phyloP scores from a whole-genome alignment of 306 rosid species.

The Prunus kanzakura region DNA sequence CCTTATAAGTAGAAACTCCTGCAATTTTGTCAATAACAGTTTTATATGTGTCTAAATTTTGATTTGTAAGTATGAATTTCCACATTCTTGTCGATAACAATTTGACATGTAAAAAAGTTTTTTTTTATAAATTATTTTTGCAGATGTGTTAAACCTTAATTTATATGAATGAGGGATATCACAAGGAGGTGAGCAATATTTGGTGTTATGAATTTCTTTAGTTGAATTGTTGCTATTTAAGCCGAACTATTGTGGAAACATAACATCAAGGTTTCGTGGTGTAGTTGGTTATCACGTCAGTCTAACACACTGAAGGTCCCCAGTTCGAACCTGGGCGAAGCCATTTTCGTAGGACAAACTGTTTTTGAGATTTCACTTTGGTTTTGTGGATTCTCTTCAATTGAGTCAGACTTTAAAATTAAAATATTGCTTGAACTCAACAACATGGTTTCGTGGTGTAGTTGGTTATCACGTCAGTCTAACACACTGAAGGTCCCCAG shows the following conservation, averaged over 20 bases:
- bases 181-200: too few relatives aligned
- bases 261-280: slow-evolving; percentile 29
- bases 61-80: too few relatives aligned
- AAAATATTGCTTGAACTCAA: fast-evolving
- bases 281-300: slow-evolving; percentile 95
- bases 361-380: neutral
- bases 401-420: fast-evolving
- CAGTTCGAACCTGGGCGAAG: slow-evolving; percentile 40
- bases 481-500: slow-evolving; percentile 80
- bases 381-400: neutral
- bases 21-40: too few relatives aligned
- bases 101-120: too few relatives aligned
- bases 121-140: too few relatives aligned
- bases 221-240: too few relatives aligned
- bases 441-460: slow-evolving; percentile 43
- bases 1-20: too few relatives aligned
- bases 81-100: too few relatives aligned
- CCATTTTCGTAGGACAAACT: neutral
- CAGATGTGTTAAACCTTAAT: too few relatives aligned
- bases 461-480: slow-evolving; percentile 98
- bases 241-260: fast-evolving
- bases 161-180: too few relatives aligned
- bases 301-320: slow-evolving; percentile 88
- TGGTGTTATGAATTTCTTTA: too few relatives aligned
- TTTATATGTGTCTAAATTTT: too few relatives aligned